Percentiles rank a stretch among this genome's conserved stretches.
Conservation (phyloP, 371 early-diverging fungal genomes). For the Lichtheimia hyalospora region DNA sequence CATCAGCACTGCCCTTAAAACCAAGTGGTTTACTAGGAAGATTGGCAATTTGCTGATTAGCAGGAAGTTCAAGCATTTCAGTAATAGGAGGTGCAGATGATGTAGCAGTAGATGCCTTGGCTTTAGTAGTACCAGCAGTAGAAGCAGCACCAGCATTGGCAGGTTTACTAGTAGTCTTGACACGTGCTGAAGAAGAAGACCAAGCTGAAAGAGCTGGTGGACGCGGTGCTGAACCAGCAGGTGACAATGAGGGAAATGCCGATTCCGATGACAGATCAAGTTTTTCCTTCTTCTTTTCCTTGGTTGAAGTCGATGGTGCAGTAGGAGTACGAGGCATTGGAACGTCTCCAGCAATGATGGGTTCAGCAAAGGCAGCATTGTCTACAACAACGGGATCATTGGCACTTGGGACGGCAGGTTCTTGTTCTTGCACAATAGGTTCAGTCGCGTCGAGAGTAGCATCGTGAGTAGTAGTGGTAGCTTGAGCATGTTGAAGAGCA, state of each 20-base stretch:
- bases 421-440: conserved; percentile 10
- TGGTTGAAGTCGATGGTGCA: conserved; percentile 13
- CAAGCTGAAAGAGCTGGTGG: conserved; percentile 44
- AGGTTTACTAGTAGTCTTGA: conserved; percentile 30
- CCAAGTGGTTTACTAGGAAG: conserved; percentile 44
- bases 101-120: neutral
- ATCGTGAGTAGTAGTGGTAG: conserved; percentile 21
- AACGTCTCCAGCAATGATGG: conserved; percentile 47
- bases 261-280: conserved; percentile 64
- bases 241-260: conserved; percentile 73
- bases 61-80: conserved; percentile 65
- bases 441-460: conserved; percentile 13
- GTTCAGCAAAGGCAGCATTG: conserved; percentile 36
- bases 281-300: conserved; percentile 21
- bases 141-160: conserved; percentile 16
- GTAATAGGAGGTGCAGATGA: conserved; percentile 42
- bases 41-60: conserved; percentile 54
- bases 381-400: conserved; percentile 46
- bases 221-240: conserved; percentile 44
- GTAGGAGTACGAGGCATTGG: conserved; percentile 44
- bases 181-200: conserved; percentile 49
- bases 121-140: conserved; percentile 13
- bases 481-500: conserved; percentile 48
- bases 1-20: conserved; percentile 66
- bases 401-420: conserved; percentile 40